phyloP scores from a whole-genome alignment of 1,139 yeast species.

The Groenewaldozyma auringiensis region DNA sequence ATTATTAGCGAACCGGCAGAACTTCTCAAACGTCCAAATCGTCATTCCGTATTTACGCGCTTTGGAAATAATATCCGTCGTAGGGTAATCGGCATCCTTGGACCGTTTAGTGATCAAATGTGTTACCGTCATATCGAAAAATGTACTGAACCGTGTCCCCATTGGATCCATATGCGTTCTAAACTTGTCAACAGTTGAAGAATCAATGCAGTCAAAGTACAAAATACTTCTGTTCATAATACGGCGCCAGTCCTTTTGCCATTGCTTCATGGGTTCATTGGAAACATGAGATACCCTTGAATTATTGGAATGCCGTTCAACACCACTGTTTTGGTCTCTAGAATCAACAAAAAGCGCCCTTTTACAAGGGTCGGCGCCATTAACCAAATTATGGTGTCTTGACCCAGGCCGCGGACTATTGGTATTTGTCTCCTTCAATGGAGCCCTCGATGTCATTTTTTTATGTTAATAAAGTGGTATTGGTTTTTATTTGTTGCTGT shows the following conservation, averaged over 20 bases:
- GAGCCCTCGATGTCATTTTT: conserved; percentile 8
- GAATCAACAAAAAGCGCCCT: background rate
- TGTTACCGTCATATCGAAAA: conserved; percentile 72
- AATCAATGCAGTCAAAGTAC: conserved; percentile 62
- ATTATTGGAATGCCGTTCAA: background rate
- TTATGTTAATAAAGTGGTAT: background rate
- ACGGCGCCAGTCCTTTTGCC: conserved; percentile 79
- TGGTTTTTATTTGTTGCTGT: no score
- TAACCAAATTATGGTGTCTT: conserved; percentile 3
- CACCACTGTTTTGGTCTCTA: background rate
- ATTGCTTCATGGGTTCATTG: conserved; percentile 27
- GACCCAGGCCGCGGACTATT: conserved; percentile 10
- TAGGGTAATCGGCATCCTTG: conserved; percentile 33
- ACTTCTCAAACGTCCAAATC: conserved; percentile 85
- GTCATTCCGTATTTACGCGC: conserved; percentile 58
- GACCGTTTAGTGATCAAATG: conserved; percentile 69
- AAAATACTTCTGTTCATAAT: conserved; percentile 69
- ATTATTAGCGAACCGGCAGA: conserved; percentile 67
- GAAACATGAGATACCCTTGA: background rate
- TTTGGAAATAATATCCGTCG: conserved; percentile 58
- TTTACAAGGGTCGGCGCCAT: background rate
- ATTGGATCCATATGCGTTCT: conserved; percentile 32
- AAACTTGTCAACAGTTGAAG: conserved; percentile 41
- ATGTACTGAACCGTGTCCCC: conserved; percentile 48
- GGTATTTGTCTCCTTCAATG: conserved; percentile 13